Evolutionary conservation across 2,329 filamentous ascomycete species (phyloP).

Genomic region (Colletotrichum sp.): DNA sequence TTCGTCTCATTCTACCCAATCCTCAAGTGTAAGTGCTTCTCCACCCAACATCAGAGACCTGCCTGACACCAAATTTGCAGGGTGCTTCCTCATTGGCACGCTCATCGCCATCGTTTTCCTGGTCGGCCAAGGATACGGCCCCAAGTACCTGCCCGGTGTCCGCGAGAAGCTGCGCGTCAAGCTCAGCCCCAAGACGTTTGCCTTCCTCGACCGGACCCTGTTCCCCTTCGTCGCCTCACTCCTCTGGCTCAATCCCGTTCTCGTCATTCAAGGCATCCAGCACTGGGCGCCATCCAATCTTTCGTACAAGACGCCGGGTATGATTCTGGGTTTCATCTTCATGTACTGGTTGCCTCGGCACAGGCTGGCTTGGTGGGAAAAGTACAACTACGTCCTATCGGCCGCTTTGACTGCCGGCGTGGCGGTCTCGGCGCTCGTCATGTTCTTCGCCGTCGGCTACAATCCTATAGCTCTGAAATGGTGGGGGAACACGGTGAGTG

Average conservation of each 20-base stretch:
- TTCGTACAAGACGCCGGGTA: slow-evolving; percentile 47
- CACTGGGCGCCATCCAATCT: slow-evolving; percentile 49
- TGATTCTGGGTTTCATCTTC: slow-evolving; percentile 45
- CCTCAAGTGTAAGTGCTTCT: slow-evolving; percentile 34
- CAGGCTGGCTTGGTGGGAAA: slow-evolving; percentile 47
- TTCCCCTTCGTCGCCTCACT: slow-evolving; percentile 43
- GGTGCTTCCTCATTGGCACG: slow-evolving; percentile 48
- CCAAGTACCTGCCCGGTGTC: slow-evolving; percentile 37
- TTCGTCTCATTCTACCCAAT: slow-evolving; percentile 47
- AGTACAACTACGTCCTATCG: slow-evolving; percentile 52
- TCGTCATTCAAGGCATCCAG: slow-evolving; percentile 46
- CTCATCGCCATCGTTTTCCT: slow-evolving; percentile 41
- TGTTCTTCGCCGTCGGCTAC: slow-evolving; percentile 48
- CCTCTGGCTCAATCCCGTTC: slow-evolving; percentile 44
- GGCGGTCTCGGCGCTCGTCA: slow-evolving; percentile 45
- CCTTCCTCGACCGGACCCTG: slow-evolving; percentile 37
- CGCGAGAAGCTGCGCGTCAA: slow-evolving; percentile 33
- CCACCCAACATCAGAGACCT: accelerated
- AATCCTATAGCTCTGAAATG: slow-evolving; percentile 40
- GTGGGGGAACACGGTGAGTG: slow-evolving; percentile 46
- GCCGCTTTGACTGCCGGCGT: slow-evolving; percentile 47
- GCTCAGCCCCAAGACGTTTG: slow-evolving; percentile 36
- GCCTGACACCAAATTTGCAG: neutral
- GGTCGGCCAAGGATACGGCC: slow-evolving; percentile 35
- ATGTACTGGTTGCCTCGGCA: slow-evolving; percentile 47